These are phyloP conservation scores for Tuber melanosporum DNA, from an alignment of 495 filamentous ascomycete species.

Conservation along the genomic window DNA sequence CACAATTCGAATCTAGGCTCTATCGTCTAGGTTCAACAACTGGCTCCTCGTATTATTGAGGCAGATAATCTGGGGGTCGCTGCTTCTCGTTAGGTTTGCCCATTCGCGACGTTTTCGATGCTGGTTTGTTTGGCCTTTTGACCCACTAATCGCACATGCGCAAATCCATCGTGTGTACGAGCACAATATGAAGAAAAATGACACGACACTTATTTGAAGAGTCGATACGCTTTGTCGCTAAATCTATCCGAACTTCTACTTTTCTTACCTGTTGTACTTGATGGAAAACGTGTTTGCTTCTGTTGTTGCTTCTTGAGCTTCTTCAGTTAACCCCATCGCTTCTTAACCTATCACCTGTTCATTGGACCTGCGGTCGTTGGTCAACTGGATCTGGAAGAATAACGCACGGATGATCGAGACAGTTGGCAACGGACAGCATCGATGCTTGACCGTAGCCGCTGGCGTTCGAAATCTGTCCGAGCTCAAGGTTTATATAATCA, in stretches of 20 bases:
- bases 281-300: not conserved
- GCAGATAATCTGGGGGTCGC: not conserved
- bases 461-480: not conserved
- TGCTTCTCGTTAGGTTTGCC: not conserved
- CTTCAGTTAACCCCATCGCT: not conserved
- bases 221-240: not conserved
- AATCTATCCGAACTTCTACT: not conserved
- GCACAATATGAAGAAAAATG: not conserved
- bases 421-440: constrained; percentile 1
- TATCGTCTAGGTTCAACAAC: not conserved
- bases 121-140: not conserved
- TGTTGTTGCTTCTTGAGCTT: not conserved
- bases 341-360: not conserved
- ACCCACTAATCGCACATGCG: not conserved
- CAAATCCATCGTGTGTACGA: not conserved
- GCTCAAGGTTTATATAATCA: not conserved
- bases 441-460: not conserved
- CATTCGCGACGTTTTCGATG: not conserved
- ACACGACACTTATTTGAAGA: not conserved
- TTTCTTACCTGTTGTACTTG: not conserved
- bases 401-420: not conserved
- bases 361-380: not conserved
- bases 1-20: not conserved
- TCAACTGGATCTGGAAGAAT: not conserved
- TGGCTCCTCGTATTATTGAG: not conserved